phyloP scores from a whole-genome alignment of 139 green algal genomes.

The Desmodesmus armatus region DNA sequence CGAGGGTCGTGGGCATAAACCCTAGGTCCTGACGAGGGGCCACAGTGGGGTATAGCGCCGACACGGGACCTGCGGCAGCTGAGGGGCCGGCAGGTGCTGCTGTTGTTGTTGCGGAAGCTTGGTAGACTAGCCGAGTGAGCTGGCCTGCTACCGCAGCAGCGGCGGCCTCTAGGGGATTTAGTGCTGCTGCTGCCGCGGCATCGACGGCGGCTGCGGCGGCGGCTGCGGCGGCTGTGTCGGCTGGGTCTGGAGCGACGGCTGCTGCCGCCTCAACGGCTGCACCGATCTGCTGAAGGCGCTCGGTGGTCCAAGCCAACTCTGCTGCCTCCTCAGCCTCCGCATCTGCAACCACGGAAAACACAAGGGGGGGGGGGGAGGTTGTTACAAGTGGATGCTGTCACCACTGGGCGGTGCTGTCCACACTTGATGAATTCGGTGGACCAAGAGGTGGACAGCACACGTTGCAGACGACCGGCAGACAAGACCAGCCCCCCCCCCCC shows the following conservation, averaged over 20 bases:
- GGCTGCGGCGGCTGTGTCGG: constrained; percentile 13
- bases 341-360: not conserved
- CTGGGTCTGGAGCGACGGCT: not conserved
- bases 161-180: not conserved
- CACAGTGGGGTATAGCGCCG: too few species aligned
- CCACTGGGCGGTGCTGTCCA: too few species aligned
- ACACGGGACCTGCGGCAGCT: too few species aligned
- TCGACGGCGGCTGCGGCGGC: constrained; percentile 6
- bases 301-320: constrained; percentile 18
- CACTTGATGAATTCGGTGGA: too few species aligned
- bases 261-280: constrained; percentile 35
- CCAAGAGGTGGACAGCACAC: too few species aligned
- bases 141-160: constrained; percentile 31
- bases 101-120: not conserved
- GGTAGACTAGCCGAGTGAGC: not conserved
- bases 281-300: constrained; percentile 40
- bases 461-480: too few species aligned
- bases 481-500: too few species aligned
- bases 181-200: constrained; percentile 12
- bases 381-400: not conserved
- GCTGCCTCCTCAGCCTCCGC: constrained; percentile 16
- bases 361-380: too few species aligned
- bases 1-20: too few species aligned
- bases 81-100: not conserved
- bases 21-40: too few species aligned